Evolutionary conservation across 345 rosid species (phyloP).

Genomic region (Populus tremula): DNA sequence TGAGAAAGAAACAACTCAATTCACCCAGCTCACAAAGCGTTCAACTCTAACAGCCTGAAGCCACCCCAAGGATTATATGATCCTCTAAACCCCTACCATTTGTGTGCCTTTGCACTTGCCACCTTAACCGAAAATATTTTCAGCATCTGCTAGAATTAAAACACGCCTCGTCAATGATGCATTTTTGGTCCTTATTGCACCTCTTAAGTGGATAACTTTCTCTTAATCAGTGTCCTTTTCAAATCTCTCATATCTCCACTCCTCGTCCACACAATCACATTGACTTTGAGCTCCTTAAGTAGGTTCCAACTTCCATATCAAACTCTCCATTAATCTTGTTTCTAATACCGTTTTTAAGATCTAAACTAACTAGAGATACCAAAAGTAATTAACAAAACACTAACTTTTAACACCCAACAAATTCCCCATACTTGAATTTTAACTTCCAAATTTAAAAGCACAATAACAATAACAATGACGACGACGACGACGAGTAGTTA

Average conservation of each 20-base stretch:
- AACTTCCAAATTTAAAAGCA: not conserved
- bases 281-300: too few species aligned
- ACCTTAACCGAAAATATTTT: not conserved
- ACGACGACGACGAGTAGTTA: not conserved
- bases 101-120: too few species aligned
- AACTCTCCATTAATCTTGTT: too few species aligned
- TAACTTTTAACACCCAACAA: not conserved
- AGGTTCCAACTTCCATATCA: too few species aligned
- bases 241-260: too few species aligned
- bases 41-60: not conserved
- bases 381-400: not conserved
- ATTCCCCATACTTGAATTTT: not conserved
- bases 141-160: not conserved
- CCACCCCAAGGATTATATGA: not conserved
- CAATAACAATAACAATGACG: not conserved
- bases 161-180: not conserved
- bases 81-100: not conserved
- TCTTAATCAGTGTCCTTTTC: too few species aligned
- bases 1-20: not conserved
- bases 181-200: too few species aligned
- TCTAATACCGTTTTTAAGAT: not conserved
- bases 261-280: too few species aligned
- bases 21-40: conserved; percentile 3
- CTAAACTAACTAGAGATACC: not conserved
- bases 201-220: too few species aligned